These are phyloP conservation scores for Coemansia pectinata DNA, from an alignment of 192 early-diverging fungal species.

Conservation along the genomic window DNA sequence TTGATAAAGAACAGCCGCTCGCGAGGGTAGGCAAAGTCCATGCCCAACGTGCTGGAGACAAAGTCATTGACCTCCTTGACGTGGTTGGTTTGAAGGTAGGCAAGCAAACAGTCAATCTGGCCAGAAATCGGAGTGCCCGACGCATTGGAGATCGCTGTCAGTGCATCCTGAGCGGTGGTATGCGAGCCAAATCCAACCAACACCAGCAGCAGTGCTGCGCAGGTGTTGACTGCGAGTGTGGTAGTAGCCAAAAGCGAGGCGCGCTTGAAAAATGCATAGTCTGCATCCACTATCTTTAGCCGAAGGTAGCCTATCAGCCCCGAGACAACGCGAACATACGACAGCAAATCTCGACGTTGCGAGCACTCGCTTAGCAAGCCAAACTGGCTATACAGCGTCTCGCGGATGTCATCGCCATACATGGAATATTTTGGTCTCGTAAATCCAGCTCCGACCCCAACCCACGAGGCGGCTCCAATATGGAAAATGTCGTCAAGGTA, in stretches of 20 bases:
- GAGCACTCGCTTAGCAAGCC: background rate
- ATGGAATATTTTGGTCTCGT: conserved; percentile 26
- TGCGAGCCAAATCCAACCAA: conserved; percentile 33
- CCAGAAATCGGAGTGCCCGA: background rate
- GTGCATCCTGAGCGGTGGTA: conserved; percentile 10
- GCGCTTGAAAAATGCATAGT: conserved; percentile 21
- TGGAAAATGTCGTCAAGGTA: conserved; percentile 22
- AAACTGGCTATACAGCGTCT: conserved; percentile 17
- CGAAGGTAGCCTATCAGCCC: conserved; percentile 38
- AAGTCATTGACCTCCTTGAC: conserved; percentile 22
- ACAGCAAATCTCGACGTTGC: conserved; percentile 8
- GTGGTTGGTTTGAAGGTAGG: conserved; percentile 26
- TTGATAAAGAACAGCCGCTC: conserved; percentile 48
- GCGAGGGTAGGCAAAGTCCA: conserved; percentile 47
- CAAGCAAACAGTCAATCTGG: conserved; percentile 33
- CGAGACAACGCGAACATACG: conserved; percentile 24
- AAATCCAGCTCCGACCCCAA: conserved; percentile 12
- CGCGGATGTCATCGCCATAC: conserved; percentile 24
- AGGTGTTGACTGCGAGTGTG: conserved; percentile 1
- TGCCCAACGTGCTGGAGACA: conserved; percentile 14
- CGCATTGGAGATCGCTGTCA: conserved; percentile 6
- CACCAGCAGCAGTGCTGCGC: conserved; percentile 27
- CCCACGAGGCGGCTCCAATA: conserved; percentile 28
- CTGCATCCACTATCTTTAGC: conserved; percentile 18
- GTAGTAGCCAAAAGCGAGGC: conserved; percentile 3